Evolutionary conservation across 2,329 filamentous ascomycete species (phyloP), one percentile per base, ranked within the genome.

Genomic region (Penicillium brevicompactum): DNA sequence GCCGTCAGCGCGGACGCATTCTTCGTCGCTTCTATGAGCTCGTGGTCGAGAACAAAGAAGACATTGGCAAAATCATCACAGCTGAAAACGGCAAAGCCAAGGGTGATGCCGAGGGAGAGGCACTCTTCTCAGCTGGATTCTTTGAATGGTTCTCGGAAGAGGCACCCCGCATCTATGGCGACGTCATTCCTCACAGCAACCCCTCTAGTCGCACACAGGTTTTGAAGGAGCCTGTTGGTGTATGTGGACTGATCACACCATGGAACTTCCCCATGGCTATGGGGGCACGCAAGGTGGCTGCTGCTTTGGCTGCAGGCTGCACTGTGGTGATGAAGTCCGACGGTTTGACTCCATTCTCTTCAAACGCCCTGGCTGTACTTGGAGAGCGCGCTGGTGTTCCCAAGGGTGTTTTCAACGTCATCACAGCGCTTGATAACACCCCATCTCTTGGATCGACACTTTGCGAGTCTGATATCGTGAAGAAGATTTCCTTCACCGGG

Each of bases 291-390:
- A 79, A 79, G 58, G 68, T 77, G n/a, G 77, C 65, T 0, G 73
- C 84, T 2, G 84, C 83, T 2, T 80, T 97, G 48, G 92, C 92
- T 10, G 91, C 91, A 13, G 93, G 93, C 53, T 96, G 92, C 77
- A 95, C 92, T 0, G 89, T 95, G 1, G 91, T 97, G 2, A 86
- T 87, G 68, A 97, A 97, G 74, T 87, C 91, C 8, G 91, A 92
- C 1, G 88, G 88, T 42, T 91, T 96, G 78, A 96, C 93, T 1
- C 92, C 93, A 0, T 92, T 92, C 70, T 92, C 92, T 13, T 85
- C 90, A 0, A 86, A 95, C 41, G 91, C 91, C 1, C 74, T 97
- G 27, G 90, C 89, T 1, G 91, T 94, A 74, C 84, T 97, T 24
- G 90, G 51, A 1, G 58, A 63, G 10, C 60, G 66, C 31, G 74